Conservation (phyloP, 371 early-diverging fungal species). For the Parasitella parasitica region DNA sequence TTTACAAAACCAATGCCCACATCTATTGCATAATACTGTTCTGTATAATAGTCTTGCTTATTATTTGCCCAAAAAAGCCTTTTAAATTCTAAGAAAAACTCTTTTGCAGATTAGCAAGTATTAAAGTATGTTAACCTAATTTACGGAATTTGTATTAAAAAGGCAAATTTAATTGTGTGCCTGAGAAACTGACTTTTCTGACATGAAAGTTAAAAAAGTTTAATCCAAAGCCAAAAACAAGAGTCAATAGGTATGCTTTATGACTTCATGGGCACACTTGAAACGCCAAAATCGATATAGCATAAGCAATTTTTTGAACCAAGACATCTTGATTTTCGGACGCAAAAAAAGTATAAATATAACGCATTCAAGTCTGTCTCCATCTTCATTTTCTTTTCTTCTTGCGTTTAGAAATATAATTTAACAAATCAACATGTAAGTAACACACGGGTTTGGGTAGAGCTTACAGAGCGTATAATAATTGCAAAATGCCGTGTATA, state of each 20-base stretch:
- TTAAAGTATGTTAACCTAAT: background rate
- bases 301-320: no score
- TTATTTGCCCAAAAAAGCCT: no score
- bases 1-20: no score
- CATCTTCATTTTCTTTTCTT: background rate
- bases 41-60: no score
- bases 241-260: conserved; percentile 1
- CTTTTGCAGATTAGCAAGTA: background rate
- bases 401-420: background rate
- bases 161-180: conserved; percentile 1
- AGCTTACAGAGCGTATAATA: background rate
- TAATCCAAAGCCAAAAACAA: background rate
- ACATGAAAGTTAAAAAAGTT: background rate
- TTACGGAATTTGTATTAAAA: background rate
- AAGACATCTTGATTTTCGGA: no score
- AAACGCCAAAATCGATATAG: conserved; percentile 3
- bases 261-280: background rate
- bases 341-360: background rate
- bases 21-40: no score
- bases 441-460: background rate
- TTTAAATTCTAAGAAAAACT: no score
- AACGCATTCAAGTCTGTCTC: background rate
- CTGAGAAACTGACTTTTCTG: background rate
- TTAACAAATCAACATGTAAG: conserved; percentile 2
- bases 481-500: background rate